These are phyloP conservation scores for Phylloboletellus chloephorus DNA, from an alignment of 1,284 basidiomycete species.

Conservation along the genomic window DNA sequence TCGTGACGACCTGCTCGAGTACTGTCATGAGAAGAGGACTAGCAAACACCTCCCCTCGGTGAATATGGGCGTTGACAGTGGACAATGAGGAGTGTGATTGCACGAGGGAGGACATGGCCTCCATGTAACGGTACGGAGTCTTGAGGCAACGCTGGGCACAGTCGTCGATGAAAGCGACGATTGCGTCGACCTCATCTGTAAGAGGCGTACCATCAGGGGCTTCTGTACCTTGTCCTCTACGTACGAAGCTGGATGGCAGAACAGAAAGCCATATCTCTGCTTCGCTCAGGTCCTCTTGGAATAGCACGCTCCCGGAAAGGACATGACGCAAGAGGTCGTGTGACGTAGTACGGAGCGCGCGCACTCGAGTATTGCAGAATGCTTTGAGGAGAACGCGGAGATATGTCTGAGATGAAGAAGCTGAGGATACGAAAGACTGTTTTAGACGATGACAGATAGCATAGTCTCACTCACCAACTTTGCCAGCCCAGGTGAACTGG, in stretches of 20 bases:
- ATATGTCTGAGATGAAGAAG: conserved; percentile 46
- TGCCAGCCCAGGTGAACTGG: conserved; percentile 74
- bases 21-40: conserved; percentile 76
- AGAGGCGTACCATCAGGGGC: conserved; percentile 50
- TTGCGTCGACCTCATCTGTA: conserved; percentile 53
- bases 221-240: conserved; percentile 34
- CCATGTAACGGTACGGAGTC: conserved; percentile 85
- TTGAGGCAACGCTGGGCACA: conserved; percentile 81
- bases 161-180: conserved; percentile 79
- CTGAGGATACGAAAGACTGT: conserved; percentile 19
- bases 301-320: conserved; percentile 68
- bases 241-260: conserved; percentile 37
- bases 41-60: conserved; percentile 30
- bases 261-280: conserved; percentile 71
- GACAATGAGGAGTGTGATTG: conserved; percentile 6
- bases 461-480: conserved; percentile 48
- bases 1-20: conserved; percentile 70
- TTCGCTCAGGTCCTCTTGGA: conserved; percentile 77
- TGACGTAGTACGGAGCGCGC: conserved; percentile 53
- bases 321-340: conserved; percentile 54
- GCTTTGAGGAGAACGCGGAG: conserved; percentile 66
- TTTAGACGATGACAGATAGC: conserved; percentile 4
- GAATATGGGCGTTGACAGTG: background rate
- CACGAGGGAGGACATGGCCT: conserved; percentile 41
- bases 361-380: conserved; percentile 45